Evolutionary conservation across 768 basidiomycete species (phyloP).

Genomic region (Leccinum uliginosum): DNA sequence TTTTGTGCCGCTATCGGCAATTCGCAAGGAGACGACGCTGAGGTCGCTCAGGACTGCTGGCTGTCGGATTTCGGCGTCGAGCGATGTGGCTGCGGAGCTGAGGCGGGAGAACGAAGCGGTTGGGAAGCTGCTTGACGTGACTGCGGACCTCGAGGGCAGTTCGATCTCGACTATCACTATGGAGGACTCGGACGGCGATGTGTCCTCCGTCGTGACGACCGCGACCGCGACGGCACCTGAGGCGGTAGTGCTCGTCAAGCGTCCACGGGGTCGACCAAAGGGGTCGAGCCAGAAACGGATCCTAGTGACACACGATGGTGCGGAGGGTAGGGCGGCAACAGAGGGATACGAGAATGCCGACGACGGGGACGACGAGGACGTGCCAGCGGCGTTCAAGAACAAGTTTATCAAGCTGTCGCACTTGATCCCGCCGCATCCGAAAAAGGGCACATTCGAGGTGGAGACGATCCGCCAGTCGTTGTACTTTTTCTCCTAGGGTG

Average conservation of each 20-base stretch:
- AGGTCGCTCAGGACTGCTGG: conserved; percentile 44
- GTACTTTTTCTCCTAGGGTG: conserved; percentile 87
- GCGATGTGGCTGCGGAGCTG: conserved; percentile 35
- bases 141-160: conserved; percentile 32
- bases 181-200: background rate
- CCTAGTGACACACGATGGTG: conserved; percentile 4
- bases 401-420: conserved; percentile 74
- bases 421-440: conserved; percentile 75
- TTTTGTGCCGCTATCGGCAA: conserved; percentile 53
- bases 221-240: background rate
- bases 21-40: conserved; percentile 36
- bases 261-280: conserved; percentile 16
- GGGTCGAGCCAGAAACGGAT: conserved; percentile 19
- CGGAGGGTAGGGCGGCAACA: background rate
- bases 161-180: conserved; percentile 26
- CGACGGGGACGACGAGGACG: conserved; percentile 18
- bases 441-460: conserved; percentile 85
- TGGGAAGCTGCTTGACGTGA: conserved; percentile 33
- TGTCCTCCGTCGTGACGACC: background rate
- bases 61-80: conserved; percentile 38
- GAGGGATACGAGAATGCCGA: conserved; percentile 7
- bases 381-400: conserved; percentile 31
- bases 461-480: conserved; percentile 71
- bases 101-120: conserved; percentile 21
- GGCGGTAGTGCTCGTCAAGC: conserved; percentile 1